Evolutionary conservation across 2,329 filamentous ascomycete genomes (phyloP).

Genomic region (Aureobasidium sp.): DNA sequence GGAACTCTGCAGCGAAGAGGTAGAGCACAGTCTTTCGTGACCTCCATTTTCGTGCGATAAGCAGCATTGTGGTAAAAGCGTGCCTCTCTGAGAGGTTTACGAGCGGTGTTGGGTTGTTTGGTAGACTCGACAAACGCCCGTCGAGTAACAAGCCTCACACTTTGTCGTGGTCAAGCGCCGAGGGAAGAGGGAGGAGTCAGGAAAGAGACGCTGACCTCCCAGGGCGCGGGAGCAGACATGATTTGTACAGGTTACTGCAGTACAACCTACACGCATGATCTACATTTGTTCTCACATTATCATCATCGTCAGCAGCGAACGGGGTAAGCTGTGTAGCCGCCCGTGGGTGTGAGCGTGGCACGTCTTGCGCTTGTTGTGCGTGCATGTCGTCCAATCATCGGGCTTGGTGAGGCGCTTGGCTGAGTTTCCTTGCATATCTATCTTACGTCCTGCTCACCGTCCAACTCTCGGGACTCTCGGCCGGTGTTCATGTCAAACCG

Average conservation of each 20-base stretch:
- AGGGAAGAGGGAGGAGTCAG: neutral
- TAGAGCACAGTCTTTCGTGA: slow-evolving; percentile 43
- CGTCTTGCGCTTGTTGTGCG: neutral
- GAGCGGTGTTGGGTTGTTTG: neutral
- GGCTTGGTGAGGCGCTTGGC: slow-evolving; percentile 1
- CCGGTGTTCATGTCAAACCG: neutral
- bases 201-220: neutral
- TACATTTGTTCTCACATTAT: neutral
- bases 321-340: slow-evolving; percentile 11
- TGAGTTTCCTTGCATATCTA: neutral
- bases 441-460: neutral
- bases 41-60: slow-evolving; percentile 46
- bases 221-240: neutral
- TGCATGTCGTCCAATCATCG: slow-evolving; percentile 1
- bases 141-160: neutral
- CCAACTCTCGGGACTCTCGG: neutral
- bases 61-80: slow-evolving; percentile 1
- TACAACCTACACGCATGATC: neutral
- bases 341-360: neutral
- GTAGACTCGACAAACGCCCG: neutral
- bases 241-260: neutral
- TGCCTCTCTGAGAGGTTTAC: neutral
- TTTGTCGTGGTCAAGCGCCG: neutral
- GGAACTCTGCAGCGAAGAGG: slow-evolving; percentile 58
- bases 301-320: slow-evolving; percentile 3